phyloP scores from a whole-genome alignment of 371 early-diverging fungal species.

The Mortierella sp. region DNA sequence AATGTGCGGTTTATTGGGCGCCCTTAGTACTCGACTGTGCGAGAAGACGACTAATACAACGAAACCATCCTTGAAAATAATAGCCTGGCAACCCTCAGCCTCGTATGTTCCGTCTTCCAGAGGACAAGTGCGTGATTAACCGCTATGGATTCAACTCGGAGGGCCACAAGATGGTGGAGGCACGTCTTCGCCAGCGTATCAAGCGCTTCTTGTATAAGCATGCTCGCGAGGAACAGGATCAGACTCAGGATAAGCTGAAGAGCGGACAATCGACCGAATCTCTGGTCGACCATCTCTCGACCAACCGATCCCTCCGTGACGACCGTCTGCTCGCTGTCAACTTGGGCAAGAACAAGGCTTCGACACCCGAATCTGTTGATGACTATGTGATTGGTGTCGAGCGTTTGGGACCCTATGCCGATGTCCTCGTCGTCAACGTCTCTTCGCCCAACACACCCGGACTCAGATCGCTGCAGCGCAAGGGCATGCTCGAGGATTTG shows the following conservation, averaged over 20 bases:
- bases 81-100: slow-evolving; percentile 86
- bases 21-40: no score
- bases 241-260: slow-evolving; percentile 49
- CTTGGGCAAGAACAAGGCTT: slow-evolving; percentile 87
- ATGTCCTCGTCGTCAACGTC: slow-evolving; percentile 89
- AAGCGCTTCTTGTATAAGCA: slow-evolving; percentile 69
- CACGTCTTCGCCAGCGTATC: slow-evolving; percentile 74
- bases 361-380: slow-evolving; percentile 64
- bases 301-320: slow-evolving; percentile 59
- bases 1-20: no score
- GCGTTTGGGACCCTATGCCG: slow-evolving; percentile 78
- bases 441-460: slow-evolving; percentile 89
- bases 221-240: slow-evolving; percentile 56
- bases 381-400: slow-evolving; percentile 84
- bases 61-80: background rate
- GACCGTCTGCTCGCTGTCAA: slow-evolving; percentile 82
- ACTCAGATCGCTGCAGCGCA: slow-evolving; percentile 74
- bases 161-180: slow-evolving; percentile 70
- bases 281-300: slow-evolving; percentile 46
- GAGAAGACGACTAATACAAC: background rate
- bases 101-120: slow-evolving; percentile 81
- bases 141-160: slow-evolving; percentile 92
- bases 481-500: slow-evolving; percentile 73
- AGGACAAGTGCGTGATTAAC: slow-evolving; percentile 84
- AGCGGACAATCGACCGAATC: slow-evolving; percentile 42